These are phyloP conservation scores for Arthrobotrys sinensis DNA, from an alignment of 2,329 filamentous ascomycete species.

Conservation along the genomic window DNA sequence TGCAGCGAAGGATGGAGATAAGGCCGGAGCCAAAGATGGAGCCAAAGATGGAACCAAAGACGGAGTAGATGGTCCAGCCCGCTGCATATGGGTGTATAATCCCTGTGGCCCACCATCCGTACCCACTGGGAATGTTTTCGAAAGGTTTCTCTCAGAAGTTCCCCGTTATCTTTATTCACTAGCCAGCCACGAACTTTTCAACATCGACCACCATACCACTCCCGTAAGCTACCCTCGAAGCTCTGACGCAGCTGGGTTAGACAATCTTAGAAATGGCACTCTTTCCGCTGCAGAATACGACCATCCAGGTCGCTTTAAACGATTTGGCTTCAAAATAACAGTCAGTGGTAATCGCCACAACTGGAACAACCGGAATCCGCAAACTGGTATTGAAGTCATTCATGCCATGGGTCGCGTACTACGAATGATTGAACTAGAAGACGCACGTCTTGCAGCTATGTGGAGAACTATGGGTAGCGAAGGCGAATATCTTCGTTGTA, in stretches of 20 bases:
- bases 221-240: conserved; percentile 33
- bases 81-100: conserved; percentile 38
- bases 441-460: conserved; percentile 18
- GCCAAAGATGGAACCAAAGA: background rate
- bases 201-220: conserved; percentile 20
- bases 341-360: conserved; percentile 30
- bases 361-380: conserved; percentile 41
- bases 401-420: conserved; percentile 37
- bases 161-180: conserved; percentile 25
- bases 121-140: background rate
- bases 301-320: conserved; percentile 37
- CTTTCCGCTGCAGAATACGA: conserved; percentile 22
- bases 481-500: background rate
- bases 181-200: conserved; percentile 7
- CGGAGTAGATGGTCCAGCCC: background rate
- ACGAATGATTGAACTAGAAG: conserved; percentile 37
- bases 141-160: conserved; percentile 34
- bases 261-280: background rate
- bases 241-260: background rate
- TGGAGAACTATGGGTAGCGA: background rate
- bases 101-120: conserved; percentile 8
- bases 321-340: conserved; percentile 4
- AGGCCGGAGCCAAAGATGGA: background rate
- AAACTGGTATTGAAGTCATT: conserved; percentile 48
- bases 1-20: background rate